Conservation (phyloP, 1,284 basidiomycete genomes). For the Volvariella volvacea region DNA sequence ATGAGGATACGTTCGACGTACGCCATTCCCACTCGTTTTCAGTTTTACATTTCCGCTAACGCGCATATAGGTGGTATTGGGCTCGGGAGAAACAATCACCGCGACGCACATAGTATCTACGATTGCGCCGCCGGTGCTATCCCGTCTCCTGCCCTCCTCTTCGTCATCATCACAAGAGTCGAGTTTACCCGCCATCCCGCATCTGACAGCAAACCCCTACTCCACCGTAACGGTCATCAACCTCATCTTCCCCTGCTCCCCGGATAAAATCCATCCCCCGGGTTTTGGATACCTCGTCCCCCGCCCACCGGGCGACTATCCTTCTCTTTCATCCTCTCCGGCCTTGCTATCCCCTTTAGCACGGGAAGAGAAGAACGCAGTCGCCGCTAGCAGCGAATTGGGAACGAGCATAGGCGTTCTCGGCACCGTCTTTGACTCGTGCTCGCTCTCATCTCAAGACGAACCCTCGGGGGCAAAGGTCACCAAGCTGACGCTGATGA, state of each 20-base stretch:
- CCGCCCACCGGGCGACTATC: constrained; percentile 51
- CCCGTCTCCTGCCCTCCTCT: constrained; percentile 38
- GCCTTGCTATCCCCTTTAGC: too few relatives aligned
- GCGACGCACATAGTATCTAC: constrained; percentile 61
- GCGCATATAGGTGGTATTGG: too few relatives aligned
- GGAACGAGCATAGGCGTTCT: constrained; percentile 55
- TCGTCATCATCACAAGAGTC: constrained; percentile 37
- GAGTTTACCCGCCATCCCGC: constrained; percentile 33
- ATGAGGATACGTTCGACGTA: constrained; percentile 39
- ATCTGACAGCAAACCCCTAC: constrained; percentile 48
- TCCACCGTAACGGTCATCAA: constrained; percentile 71
- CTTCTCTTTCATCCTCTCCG: constrained; percentile 9
- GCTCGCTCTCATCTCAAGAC: constrained; percentile 67
- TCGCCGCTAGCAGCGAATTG: constrained; percentile 9
- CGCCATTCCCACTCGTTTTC: constrained; percentile 8
- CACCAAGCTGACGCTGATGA: constrained; percentile 86
- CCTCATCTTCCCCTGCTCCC: constrained; percentile 59
- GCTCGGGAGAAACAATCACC: constrained; percentile 25
- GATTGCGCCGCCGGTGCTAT: constrained; percentile 66
- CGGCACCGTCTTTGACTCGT: constrained; percentile 83
- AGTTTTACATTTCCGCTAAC: too few relatives aligned
- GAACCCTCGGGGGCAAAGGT: constrained; percentile 23
- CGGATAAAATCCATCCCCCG: constrained; percentile 56
- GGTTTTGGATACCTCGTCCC: constrained; percentile 96
- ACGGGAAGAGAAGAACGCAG: too few relatives aligned